Evolutionary conservation across 2,329 filamentous ascomycete species (phyloP).

Genomic region (Pseudogymnoascus sp.): DNA sequence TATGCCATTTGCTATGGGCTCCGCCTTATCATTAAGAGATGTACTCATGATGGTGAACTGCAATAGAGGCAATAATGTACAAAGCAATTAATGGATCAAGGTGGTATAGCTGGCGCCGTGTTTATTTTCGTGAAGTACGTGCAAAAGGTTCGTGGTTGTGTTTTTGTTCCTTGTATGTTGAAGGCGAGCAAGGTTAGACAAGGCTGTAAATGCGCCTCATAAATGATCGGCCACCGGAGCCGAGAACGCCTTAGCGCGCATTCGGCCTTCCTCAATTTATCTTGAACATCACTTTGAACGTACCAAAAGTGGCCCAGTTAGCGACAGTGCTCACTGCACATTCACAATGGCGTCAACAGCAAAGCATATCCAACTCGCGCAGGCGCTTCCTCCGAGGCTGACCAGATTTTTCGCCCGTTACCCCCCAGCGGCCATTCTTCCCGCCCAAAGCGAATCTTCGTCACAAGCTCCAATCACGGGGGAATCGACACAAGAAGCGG

Average conservation of each 20-base stretch:
- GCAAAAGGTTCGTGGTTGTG: background rate
- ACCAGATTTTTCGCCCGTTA: conserved; percentile 84
- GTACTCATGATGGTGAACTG: background rate
- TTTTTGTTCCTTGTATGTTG: background rate
- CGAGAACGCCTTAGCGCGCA: background rate
- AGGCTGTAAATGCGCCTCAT: conserved; percentile 9
- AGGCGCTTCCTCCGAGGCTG: conserved; percentile 66
- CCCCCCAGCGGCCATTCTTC: conserved; percentile 59
- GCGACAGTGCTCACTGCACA: conserved; percentile 5
- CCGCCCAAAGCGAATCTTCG: conserved; percentile 20
- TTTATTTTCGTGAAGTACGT: background rate
- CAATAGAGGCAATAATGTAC: background rate
- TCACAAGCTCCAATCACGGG: background rate
- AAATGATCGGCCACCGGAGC: background rate
- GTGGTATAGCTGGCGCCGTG: conserved; percentile 7
- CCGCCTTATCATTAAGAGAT: background rate
- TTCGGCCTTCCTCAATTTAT: conserved; percentile 7
- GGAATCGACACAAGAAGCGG: background rate
- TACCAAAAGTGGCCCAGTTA: background rate
- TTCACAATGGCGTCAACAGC: conserved; percentile 17
- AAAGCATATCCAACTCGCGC: conserved; percentile 45
- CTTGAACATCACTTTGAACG: conserved; percentile 1
- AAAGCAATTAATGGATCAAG: conserved; percentile 8
- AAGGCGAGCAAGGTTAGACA: background rate
- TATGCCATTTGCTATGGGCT: conserved; percentile 16